Evolutionary conservation across 805 yeast genomes (phyloP).

Genomic region (Saccharomycopsis oosterbeekiorum): DNA sequence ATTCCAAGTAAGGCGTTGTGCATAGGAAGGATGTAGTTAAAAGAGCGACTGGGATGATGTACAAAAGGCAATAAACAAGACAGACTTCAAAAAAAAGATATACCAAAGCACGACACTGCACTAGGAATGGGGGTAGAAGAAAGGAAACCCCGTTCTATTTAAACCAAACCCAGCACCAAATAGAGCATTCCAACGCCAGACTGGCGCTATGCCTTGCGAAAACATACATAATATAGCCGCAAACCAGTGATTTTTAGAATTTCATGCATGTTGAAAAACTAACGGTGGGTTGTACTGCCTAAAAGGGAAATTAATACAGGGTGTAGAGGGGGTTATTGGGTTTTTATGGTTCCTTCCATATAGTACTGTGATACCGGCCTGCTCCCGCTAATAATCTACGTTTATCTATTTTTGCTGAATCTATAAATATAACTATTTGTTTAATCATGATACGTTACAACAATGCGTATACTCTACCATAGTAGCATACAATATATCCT

Average conservation of each 20-base stretch:
- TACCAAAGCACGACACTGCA: too few relatives aligned
- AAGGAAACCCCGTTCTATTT: not conserved
- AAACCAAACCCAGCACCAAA: not conserved
- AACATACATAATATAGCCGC: not conserved
- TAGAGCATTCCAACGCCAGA: not conserved
- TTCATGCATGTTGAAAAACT: constrained; percentile 1
- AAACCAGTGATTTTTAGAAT: not conserved
- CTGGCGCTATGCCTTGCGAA: not conserved
- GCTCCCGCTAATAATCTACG: too few relatives aligned
- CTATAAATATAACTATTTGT: too few relatives aligned
- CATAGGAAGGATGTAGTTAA: not conserved
- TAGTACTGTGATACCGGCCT: too few relatives aligned
- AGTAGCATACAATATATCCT: too few relatives aligned
- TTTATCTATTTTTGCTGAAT: too few relatives aligned
- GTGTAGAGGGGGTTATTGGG: not conserved
- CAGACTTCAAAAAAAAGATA: too few relatives aligned
- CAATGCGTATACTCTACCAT: too few relatives aligned
- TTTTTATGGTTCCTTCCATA: too few relatives aligned
- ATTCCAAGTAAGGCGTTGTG: not conserved
- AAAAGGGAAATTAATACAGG: not conserved
- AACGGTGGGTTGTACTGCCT: not conserved
- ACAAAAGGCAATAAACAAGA: not conserved
- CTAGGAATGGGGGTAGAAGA: not conserved
- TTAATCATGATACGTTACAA: too few relatives aligned
- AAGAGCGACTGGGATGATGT: not conserved